phyloP scores from a whole-genome alignment of 352 stramenopile genomes.

The Pythium vanterpoolii region DNA sequence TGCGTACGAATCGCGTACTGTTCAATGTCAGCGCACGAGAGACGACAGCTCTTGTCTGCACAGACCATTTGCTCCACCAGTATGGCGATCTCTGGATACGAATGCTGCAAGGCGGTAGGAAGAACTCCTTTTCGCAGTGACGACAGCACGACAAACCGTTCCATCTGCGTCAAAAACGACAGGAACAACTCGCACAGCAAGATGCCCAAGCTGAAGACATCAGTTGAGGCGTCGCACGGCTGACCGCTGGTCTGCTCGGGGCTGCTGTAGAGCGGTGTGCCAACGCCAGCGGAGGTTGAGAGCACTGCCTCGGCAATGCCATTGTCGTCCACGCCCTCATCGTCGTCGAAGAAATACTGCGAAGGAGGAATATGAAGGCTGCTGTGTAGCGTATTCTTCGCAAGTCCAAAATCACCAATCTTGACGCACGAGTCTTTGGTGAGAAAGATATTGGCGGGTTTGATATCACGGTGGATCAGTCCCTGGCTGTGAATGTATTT shows the following conservation, averaged over 20 bases:
- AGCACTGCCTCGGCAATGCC: conserved; percentile 19
- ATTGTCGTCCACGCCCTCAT: conserved; percentile 24
- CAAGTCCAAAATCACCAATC: conserved; percentile 81
- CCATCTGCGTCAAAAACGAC: conserved; percentile 76
- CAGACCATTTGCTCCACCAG: conserved; percentile 55
- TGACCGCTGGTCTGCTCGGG: conserved; percentile 57
- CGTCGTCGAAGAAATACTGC: conserved; percentile 48
- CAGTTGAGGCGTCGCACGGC: conserved; percentile 46
- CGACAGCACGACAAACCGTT: conserved; percentile 56
- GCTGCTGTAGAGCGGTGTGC: conserved; percentile 72
- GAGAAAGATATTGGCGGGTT: conserved; percentile 81
- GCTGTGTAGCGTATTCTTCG: conserved; percentile 64
- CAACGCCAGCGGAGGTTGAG: conserved; percentile 64
- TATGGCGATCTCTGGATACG: conserved; percentile 42
- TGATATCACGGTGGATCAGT: conserved; percentile 79
- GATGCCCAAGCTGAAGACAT: conserved; percentile 74
- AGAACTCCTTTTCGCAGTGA: conserved; percentile 41
- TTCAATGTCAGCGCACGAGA: conserved; percentile 53
- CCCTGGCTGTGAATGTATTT: conserved; percentile 75
- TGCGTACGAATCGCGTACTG: conserved; percentile 6
- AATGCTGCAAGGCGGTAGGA: conserved; percentile 24
- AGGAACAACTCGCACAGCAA: conserved; percentile 77
- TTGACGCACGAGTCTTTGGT: conserved; percentile 72
- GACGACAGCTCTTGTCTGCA: conserved; percentile 32
- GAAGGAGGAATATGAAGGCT: conserved; percentile 51